These are phyloP conservation scores for Thielaviopsis punctulata DNA, from an alignment of 2,329 filamentous ascomycete species.

Conservation along the genomic window DNA sequence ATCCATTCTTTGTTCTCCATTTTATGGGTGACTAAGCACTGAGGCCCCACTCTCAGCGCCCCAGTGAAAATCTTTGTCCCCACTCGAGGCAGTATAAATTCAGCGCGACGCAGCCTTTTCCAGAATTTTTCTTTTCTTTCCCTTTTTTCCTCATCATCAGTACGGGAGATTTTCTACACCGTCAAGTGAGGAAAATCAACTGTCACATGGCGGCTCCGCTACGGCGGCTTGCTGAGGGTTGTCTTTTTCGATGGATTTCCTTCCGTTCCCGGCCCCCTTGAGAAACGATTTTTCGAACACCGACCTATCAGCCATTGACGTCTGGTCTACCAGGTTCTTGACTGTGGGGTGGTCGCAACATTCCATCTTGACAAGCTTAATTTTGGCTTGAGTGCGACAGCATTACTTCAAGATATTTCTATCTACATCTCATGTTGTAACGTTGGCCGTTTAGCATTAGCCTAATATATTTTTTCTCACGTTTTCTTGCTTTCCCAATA, in stretches of 20 bases:
- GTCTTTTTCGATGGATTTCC: constrained; percentile 30
- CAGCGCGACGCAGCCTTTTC: constrained; percentile 4
- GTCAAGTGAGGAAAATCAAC: constrained; percentile 32
- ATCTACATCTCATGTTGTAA: background rate
- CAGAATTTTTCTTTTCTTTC: constrained; percentile 14
- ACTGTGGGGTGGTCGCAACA: constrained; percentile 37
- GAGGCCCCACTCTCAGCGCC: constrained; percentile 1
- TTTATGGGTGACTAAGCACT: constrained; percentile 5
- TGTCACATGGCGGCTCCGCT: constrained; percentile 30
- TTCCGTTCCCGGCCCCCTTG: constrained; percentile 38
- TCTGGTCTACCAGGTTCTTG: constrained; percentile 25
- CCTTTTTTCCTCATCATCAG: constrained; percentile 26
- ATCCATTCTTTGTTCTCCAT: background rate
- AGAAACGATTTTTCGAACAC: constrained; percentile 25
- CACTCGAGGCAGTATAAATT: constrained; percentile 11
- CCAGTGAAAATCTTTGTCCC: constrained; percentile 4
- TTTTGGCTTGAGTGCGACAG: background rate
- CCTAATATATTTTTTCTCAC: too few relatives aligned
- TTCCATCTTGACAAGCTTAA: constrained; percentile 11
- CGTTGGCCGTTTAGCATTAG: background rate
- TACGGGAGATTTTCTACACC: constrained; percentile 30
- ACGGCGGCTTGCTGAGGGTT: constrained; percentile 38
- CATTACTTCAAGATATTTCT: background rate
- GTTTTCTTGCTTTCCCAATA: too few relatives aligned
- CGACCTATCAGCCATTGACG: constrained; percentile 30